Conservation (phyloP, 495 filamentous ascomycete species). For the Copromyces sp. region DNA sequence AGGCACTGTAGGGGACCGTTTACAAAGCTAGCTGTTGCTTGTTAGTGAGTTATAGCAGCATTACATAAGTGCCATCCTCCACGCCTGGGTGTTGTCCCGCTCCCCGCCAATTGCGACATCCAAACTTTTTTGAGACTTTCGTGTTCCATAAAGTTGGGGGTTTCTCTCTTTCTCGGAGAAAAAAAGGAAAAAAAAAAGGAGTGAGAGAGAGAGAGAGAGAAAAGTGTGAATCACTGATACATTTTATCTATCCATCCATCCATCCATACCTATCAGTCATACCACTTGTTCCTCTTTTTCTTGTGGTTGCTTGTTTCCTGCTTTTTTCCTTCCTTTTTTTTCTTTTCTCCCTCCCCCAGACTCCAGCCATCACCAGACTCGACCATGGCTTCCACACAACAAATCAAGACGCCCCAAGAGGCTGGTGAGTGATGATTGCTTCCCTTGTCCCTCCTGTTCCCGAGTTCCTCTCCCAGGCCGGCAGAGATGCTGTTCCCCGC, state of each 20-base stretch:
- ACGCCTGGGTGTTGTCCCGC: background rate
- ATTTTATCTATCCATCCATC: background rate
- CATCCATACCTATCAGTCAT: background rate
- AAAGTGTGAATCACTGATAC: background rate
- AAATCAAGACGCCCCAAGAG: slow-evolving; percentile 36
- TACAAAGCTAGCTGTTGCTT: background rate
- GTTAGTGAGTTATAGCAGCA: background rate
- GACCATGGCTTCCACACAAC: slow-evolving; percentile 24
- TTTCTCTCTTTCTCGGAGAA: background rate
- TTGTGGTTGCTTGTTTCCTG: background rate
- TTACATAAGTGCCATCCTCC: background rate
- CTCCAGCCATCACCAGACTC: background rate
- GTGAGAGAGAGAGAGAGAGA: no score
- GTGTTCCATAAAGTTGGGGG: slow-evolving; percentile 9
- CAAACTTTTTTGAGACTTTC: background rate
- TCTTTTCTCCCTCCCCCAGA: background rate
- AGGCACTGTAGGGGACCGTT: background rate
- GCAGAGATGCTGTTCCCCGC: background rate
- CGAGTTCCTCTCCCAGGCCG: background rate
- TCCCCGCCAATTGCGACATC: background rate
- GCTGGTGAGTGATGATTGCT: slow-evolving; percentile 26
- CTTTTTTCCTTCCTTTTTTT: background rate
- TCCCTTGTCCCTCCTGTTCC: slow-evolving; percentile 5
- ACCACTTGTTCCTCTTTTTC: background rate
- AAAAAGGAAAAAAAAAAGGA: slow-evolving; percentile 4